Percentiles rank a stretch among this genome's conserved stretches.
Evolutionary conservation across 2,329 filamentous ascomycete genomes (phyloP).

Genomic region (Dactylellina sp.): DNA sequence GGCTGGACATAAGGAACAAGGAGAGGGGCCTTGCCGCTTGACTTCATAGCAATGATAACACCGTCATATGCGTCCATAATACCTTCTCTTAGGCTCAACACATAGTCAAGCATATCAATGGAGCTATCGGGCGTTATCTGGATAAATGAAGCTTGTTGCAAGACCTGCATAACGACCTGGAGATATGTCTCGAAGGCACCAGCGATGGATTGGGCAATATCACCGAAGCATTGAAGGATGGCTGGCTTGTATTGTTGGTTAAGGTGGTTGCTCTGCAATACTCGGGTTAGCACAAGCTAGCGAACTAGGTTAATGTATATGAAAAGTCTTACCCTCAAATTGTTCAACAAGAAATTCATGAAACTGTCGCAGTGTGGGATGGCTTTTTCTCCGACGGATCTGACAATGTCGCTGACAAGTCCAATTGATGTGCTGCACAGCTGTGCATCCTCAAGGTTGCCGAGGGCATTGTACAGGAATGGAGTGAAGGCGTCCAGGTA

Average conservation of each 20-base stretch:
- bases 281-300: constrained; percentile 62
- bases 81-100: constrained; percentile 91
- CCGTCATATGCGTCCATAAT: constrained; percentile 99
- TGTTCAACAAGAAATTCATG: constrained; percentile 97
- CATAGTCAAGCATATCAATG: constrained; percentile 97
- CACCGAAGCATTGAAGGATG: constrained; percentile 96
- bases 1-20: constrained; percentile 76
- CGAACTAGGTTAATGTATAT: not conserved
- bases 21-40: constrained; percentile 76
- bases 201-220: constrained; percentile 94
- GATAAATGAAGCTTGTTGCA: constrained; percentile 90
- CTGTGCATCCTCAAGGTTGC: constrained; percentile 93
- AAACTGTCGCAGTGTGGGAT: constrained; percentile 96
- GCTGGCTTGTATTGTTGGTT: constrained; percentile 98
- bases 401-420: constrained; percentile 93
- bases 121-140: constrained; percentile 81
- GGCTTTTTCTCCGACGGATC: constrained; percentile 87
- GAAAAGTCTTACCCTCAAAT: constrained; percentile 77
- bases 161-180: constrained; percentile 88
- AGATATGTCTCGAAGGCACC: constrained; percentile 94
- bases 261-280: constrained; percentile 77
- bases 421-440: constrained; percentile 98
- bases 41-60: constrained; percentile 93
- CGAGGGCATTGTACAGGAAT: constrained; percentile 91
- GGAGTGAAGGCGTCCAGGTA: constrained; percentile 97